Evolutionary conservation across 805 yeast genomes (phyloP).

Genomic region (Metschnikowia proteae): DNA sequence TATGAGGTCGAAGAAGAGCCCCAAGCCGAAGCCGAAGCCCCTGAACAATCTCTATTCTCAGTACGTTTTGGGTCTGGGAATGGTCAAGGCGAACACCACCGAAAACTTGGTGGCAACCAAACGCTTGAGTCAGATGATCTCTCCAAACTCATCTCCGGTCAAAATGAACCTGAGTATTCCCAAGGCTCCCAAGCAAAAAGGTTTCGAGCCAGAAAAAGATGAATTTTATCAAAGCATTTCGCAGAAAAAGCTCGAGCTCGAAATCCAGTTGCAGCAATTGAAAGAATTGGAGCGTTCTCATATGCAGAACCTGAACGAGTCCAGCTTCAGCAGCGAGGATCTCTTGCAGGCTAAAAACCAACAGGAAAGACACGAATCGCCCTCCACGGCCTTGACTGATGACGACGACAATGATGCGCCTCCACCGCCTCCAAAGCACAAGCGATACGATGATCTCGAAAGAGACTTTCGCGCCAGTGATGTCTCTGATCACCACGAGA

Average conservation of each 20-base stretch:
- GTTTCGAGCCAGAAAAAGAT: not conserved
- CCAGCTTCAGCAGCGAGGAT: constrained; percentile 34
- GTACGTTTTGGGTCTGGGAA: constrained; percentile 16
- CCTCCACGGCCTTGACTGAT: constrained; percentile 29
- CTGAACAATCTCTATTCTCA: constrained; percentile 15
- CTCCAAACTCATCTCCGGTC: constrained; percentile 22
- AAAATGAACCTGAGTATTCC: constrained; percentile 7
- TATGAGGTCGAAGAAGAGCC: constrained; percentile 4
- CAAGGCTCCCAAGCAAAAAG: not conserved
- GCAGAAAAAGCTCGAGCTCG: constrained; percentile 36
- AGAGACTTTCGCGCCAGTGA: constrained; percentile 13
- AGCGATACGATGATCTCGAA: constrained; percentile 29
- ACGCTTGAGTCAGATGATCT: constrained; percentile 15
- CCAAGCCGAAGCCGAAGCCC: not conserved
- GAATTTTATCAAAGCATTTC: constrained; percentile 25
- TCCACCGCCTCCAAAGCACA: constrained; percentile 37
- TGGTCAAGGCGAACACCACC: constrained; percentile 13
- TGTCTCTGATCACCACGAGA: constrained; percentile 26
- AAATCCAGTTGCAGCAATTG: constrained; percentile 34
- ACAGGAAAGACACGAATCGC: constrained; percentile 6
- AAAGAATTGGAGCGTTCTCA: constrained; percentile 26
- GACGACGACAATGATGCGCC: constrained; percentile 27
- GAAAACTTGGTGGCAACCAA: constrained; percentile 13
- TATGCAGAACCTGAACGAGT: constrained; percentile 20
- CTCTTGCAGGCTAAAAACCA: constrained; percentile 26